These are phyloP conservation scores for Monosporascus sp. DNA, from an alignment of 2,329 filamentous ascomycete species.

Conservation along the genomic window DNA sequence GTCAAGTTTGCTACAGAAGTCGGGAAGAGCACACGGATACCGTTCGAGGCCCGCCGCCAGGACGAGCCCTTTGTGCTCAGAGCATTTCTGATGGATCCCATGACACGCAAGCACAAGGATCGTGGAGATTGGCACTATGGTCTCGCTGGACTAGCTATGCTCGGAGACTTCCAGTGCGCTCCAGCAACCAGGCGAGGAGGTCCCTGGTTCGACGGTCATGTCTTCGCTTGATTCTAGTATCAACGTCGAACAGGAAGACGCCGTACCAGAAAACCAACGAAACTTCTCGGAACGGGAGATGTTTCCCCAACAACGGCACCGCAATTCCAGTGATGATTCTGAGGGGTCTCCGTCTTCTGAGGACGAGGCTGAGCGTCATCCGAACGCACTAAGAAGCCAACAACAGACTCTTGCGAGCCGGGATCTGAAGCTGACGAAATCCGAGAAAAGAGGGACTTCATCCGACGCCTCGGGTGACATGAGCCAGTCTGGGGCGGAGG, in stretches of 20 bases:
- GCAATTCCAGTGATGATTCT: too few species aligned
- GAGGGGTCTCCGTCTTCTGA: neutral
- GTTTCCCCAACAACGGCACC: neutral
- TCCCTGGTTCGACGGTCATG: neutral
- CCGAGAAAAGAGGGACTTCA: neutral
- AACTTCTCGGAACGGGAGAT: neutral
- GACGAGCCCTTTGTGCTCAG: neutral
- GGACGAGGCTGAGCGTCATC: neutral
- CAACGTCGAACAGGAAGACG: conserved; percentile 1
- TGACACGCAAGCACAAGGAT: conserved; percentile 1
- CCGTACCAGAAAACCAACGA: neutral
- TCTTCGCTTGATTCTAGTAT: neutral
- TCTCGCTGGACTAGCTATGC: neutral
- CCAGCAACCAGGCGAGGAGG: neutral
- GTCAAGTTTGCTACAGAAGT: neutral
- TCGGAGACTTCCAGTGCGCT: neutral
- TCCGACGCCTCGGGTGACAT: neutral
- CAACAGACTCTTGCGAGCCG: too few species aligned
- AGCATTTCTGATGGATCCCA: neutral
- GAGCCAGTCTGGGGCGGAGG: too few species aligned
- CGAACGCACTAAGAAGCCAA: too few species aligned
- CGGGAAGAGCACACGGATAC: neutral
- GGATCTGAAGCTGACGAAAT: neutral
- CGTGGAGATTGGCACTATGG: conserved; percentile 1
- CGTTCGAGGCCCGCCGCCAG: neutral